Evolutionary conservation across 2,329 filamentous ascomycete genomes (phyloP).

Genomic region (Kalmusia sp.): DNA sequence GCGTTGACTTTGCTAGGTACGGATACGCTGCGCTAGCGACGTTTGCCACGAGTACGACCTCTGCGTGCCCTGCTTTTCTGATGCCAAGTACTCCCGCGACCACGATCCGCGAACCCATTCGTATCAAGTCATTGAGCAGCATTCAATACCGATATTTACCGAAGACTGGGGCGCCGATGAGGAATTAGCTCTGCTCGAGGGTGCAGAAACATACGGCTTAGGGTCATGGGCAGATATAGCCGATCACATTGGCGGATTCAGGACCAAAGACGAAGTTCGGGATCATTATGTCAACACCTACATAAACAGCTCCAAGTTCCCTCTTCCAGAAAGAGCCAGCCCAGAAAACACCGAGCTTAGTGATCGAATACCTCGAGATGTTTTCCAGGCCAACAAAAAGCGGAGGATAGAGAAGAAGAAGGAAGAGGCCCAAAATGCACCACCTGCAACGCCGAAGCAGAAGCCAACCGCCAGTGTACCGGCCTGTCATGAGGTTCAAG

Average conservation of each 20-base stretch:
- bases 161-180: slow-evolving; percentile 97
- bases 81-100: slow-evolving; percentile 78
- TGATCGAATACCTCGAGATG: slow-evolving; percentile 82
- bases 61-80: slow-evolving; percentile 92
- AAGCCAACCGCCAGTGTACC: slow-evolving; percentile 96
- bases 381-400: slow-evolving; percentile 94
- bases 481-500: slow-evolving; percentile 96
- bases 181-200: slow-evolving; percentile 90
- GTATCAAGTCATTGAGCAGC: slow-evolving; percentile 95
- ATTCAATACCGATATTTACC: slow-evolving; percentile 96
- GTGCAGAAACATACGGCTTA: slow-evolving; percentile 92
- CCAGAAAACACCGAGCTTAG: slow-evolving; percentile 81
- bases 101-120: slow-evolving; percentile 88
- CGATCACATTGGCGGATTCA: slow-evolving; percentile 95
- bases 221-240: slow-evolving; percentile 98
- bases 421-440: slow-evolving; percentile 82
- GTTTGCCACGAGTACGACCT: slow-evolving; percentile 94
- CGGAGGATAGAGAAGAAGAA: slow-evolving; percentile 89
- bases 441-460: slow-evolving; percentile 85
- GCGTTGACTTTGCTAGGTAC: slow-evolving; percentile 67
- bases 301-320: slow-evolving; percentile 82
- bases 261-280: slow-evolving; percentile 92
- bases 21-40: slow-evolving; percentile 86
- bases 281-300: slow-evolving; percentile 93
- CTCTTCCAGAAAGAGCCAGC: slow-evolving; percentile 84